phyloP scores from a whole-genome alignment of 352 stramenopile species.

The Phytophthora hybrid region DNA sequence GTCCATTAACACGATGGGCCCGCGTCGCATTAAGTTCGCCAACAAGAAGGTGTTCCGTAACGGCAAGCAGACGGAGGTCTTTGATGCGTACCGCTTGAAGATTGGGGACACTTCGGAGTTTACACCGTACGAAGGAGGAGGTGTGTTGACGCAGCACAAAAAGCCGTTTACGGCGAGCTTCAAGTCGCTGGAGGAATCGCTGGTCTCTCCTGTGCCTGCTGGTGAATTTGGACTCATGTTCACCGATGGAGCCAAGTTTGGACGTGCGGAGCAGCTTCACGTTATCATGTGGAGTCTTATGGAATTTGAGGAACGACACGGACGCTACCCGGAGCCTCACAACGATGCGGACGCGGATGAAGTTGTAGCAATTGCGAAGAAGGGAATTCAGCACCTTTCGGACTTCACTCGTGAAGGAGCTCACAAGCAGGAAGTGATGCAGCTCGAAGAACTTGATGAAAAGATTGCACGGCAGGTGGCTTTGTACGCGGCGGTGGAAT shows the following conservation, averaged over 20 bases:
- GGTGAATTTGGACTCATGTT: slow-evolving; percentile 88
- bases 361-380: slow-evolving; percentile 74
- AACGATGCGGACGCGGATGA: slow-evolving; percentile 70
- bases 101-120: slow-evolving; percentile 87
- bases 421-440: slow-evolving; percentile 59
- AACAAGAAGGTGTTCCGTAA: slow-evolving; percentile 90
- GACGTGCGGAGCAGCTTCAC: slow-evolving; percentile 85
- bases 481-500: slow-evolving; percentile 67
- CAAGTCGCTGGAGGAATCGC: slow-evolving; percentile 77
- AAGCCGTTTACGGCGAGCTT: slow-evolving; percentile 83
- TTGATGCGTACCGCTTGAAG: slow-evolving; percentile 84
- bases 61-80: slow-evolving; percentile 87
- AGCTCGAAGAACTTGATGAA: slow-evolving; percentile 79
- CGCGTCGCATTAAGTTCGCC: slow-evolving; percentile 80
- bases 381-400: slow-evolving; percentile 73
- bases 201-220: slow-evolving; percentile 70
- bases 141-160: slow-evolving; percentile 86
- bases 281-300: slow-evolving; percentile 80
- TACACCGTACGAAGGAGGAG: slow-evolving; percentile 80
- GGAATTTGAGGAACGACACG: slow-evolving; percentile 81
- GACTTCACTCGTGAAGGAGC: slow-evolving; percentile 55
- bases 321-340: slow-evolving; percentile 68
- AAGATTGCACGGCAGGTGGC: slow-evolving; percentile 66
- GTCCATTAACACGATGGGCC: slow-evolving; percentile 81
- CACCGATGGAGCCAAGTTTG: slow-evolving; percentile 88